Evolutionary conservation across 1,284 basidiomycete species (phyloP).

Genomic region (Flammula alnicola): DNA sequence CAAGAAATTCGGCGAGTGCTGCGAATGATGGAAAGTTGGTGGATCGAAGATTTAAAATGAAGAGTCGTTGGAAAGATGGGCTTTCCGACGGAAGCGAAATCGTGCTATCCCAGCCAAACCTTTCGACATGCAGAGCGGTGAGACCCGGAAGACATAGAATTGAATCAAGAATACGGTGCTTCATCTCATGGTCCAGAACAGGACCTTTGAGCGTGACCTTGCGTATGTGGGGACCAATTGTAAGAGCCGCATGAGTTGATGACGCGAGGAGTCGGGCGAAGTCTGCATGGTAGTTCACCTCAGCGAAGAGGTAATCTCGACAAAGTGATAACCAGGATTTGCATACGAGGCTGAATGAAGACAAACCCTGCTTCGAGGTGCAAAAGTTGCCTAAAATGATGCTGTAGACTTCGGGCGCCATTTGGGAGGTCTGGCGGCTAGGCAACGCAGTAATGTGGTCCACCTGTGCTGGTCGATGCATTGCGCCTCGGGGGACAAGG

Average conservation of each 20-base stretch:
- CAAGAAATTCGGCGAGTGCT: constrained; percentile 26
- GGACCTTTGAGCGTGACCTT: constrained; percentile 30
- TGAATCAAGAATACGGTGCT: neutral
- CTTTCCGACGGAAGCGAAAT: constrained; percentile 13
- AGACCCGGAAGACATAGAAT: constrained; percentile 23
- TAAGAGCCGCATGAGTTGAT: constrained; percentile 28
- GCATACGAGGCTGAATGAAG: constrained; percentile 32
- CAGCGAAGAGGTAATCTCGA: constrained; percentile 32
- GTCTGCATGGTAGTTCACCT: constrained; percentile 25
- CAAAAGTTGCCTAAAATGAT: constrained; percentile 27
- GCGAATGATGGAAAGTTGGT: constrained; percentile 33
- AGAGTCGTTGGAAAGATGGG: constrained; percentile 25
- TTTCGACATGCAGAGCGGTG: constrained; percentile 30
- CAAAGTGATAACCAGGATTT: constrained; percentile 32
- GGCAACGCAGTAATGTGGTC: constrained; percentile 9
- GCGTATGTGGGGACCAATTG: constrained; percentile 32
- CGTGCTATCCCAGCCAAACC: constrained; percentile 26
- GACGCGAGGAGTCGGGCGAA: constrained; percentile 29
- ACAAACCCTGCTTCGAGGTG: constrained; percentile 22
- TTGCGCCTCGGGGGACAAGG: no score
- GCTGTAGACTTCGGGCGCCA: constrained; percentile 31
- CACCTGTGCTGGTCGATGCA: neutral
- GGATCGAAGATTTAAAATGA: constrained; percentile 30
- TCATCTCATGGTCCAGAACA: constrained; percentile 6
- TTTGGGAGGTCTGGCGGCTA: constrained; percentile 22